Evolutionary conservation across 805 yeast genomes (phyloP).

Genomic region (Candida pseudoglaebosa): DNA sequence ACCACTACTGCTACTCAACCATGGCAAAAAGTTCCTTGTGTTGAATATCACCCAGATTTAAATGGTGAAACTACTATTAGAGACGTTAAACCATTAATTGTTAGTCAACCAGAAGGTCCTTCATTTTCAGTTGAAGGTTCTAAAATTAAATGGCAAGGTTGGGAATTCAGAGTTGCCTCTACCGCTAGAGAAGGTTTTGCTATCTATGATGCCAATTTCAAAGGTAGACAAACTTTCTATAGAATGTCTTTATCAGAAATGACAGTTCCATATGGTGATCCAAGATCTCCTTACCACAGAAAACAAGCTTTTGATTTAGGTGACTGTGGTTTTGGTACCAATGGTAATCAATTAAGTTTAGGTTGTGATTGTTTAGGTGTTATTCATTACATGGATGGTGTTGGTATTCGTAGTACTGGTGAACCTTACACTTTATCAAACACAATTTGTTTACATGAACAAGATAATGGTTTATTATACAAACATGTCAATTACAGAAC

Average conservation of each 20-base stretch:
- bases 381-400: slow-evolving; percentile 67
- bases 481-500: slow-evolving; percentile 81
- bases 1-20: slow-evolving; percentile 53
- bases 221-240: slow-evolving; percentile 73
- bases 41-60: slow-evolving; percentile 73
- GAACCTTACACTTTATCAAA: slow-evolving; percentile 59
- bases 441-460: slow-evolving; percentile 78
- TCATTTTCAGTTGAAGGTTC: slow-evolving; percentile 58
- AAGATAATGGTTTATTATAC: slow-evolving; percentile 70
- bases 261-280: slow-evolving; percentile 88
- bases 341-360: slow-evolving; percentile 61
- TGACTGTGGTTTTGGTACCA: slow-evolving; percentile 78
- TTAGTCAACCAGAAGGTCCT: slow-evolving; percentile 76
- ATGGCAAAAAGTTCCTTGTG: slow-evolving; percentile 56
- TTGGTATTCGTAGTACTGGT: slow-evolving; percentile 55
- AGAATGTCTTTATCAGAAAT: slow-evolving; percentile 72
- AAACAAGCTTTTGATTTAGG: slow-evolving; percentile 86
- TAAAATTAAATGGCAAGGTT: slow-evolving; percentile 74
- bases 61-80: slow-evolving; percentile 48
- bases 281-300: slow-evolving; percentile 75
- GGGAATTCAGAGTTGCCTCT: slow-evolving; percentile 72
- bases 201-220: slow-evolving; percentile 65
- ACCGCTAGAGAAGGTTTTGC: slow-evolving; percentile 79
- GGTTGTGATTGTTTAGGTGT: slow-evolving; percentile 85
- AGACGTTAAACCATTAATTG: slow-evolving; percentile 65